Evolutionary conservation across 306 rosid genomes (phyloP).

Genomic region (Styphnolobium japonicum): DNA sequence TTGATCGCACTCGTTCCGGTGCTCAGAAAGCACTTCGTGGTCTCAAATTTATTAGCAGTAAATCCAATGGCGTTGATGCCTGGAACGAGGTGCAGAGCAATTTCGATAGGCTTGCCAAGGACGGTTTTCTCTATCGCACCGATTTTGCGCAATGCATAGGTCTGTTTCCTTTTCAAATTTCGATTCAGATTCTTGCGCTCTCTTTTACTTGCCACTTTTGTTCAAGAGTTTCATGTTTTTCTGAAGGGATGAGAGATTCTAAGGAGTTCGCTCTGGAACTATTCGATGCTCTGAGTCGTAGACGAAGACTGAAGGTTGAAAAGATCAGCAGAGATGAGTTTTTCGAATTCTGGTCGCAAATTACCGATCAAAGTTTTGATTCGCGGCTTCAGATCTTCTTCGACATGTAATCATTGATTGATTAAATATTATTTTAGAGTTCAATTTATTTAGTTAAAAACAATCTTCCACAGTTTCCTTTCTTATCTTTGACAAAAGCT

Average conservation of each 20-base stretch:
- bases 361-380: slow-evolving; percentile 93
- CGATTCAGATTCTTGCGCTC: slow-evolving; percentile 12
- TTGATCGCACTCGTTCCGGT: slow-evolving; percentile 88
- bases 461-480: not conserved
- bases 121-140: slow-evolving; percentile 73
- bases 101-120: slow-evolving; percentile 62
- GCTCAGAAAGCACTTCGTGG: slow-evolving; percentile 91
- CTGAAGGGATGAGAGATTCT: slow-evolving; percentile 86
- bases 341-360: slow-evolving; percentile 84
- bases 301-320: slow-evolving; percentile 72
- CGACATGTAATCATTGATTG: slow-evolving; percentile 68
- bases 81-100: slow-evolving; percentile 78
- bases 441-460: slow-evolving; percentile 33
- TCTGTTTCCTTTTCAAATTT: slow-evolving; percentile 19
- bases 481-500: not conserved
- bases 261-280: slow-evolving; percentile 86
- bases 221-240: not conserved
- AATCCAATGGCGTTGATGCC: slow-evolving; percentile 65
- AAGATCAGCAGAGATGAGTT: slow-evolving; percentile 77
- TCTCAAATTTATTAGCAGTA: slow-evolving; percentile 69
- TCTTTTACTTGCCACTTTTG: not conserved
- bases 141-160: slow-evolving; percentile 99
- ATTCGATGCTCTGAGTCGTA: slow-evolving; percentile 82
- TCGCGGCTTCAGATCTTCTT: slow-evolving; percentile 98
- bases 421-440: slow-evolving; percentile 3